Conservation (phyloP, 192 early-diverging fungal genomes). For the Backusella morwellensis region DNA sequence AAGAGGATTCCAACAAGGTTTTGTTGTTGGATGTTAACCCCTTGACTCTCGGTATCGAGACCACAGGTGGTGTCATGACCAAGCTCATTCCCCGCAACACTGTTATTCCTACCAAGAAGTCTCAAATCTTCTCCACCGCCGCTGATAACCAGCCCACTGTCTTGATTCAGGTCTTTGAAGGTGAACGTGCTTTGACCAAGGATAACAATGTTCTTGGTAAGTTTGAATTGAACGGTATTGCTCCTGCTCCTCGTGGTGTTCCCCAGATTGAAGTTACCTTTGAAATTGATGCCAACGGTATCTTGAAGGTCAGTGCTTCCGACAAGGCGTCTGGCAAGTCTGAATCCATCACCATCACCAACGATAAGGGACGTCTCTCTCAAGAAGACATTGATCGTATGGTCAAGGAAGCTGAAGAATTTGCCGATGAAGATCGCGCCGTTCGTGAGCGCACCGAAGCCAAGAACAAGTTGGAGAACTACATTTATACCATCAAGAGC, state of each 20-base stretch:
- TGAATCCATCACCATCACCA: constrained; percentile 95
- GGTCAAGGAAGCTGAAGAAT: constrained; percentile 93
- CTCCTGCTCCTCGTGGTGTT: constrained; percentile 91
- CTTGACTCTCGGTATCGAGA: constrained; percentile 96
- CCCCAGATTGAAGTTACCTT: constrained; percentile 99
- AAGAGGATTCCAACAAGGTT: constrained; percentile 60
- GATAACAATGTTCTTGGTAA: constrained; percentile 98
- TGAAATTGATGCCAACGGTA: constrained; percentile 93
- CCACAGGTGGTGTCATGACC: constrained; percentile 96
- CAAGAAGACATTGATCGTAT: constrained; percentile 98
- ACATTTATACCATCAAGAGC: constrained; percentile 96
- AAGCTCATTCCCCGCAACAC: constrained; percentile 94
- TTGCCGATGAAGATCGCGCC: constrained; percentile 95
- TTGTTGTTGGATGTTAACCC: constrained; percentile 94
- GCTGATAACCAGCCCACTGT: constrained; percentile 97
- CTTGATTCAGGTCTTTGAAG: constrained; percentile 96
- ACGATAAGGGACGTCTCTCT: constrained; percentile 94
- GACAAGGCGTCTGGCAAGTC: constrained; percentile 98
- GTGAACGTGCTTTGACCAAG: constrained; percentile 96
- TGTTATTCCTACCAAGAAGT: constrained; percentile 95
- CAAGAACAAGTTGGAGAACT: constrained; percentile 95
- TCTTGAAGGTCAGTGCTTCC: constrained; percentile 87
- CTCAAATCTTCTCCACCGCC: constrained; percentile 97
- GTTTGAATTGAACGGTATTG: constrained; percentile 94
- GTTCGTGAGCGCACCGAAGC: constrained; percentile 86